Evolutionary conservation across 2,329 filamentous ascomycete genomes (phyloP).

Genomic region (Ophiostoma novo-ulmi): DNA sequence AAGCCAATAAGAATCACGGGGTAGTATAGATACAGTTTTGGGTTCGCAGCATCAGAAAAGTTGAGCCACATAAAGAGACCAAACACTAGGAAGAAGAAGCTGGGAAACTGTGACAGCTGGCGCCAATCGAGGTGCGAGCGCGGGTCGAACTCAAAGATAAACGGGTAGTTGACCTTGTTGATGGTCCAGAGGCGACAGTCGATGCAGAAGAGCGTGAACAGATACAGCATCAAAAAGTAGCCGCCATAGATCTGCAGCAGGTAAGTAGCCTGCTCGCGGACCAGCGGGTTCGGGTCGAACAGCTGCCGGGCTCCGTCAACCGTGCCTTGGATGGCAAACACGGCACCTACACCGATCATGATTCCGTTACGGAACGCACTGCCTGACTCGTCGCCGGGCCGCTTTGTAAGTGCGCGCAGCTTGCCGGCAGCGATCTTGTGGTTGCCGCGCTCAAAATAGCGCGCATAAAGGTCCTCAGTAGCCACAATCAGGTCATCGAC

Average conservation of each 20-base stretch:
- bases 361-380: slow-evolving; percentile 59
- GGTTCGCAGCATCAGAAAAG: slow-evolving; percentile 63
- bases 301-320: slow-evolving; percentile 55
- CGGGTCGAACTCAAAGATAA: slow-evolving; percentile 94
- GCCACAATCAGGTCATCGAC: slow-evolving; percentile 73
- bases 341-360: slow-evolving; percentile 61
- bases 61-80: slow-evolving; percentile 87
- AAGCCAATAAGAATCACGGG: slow-evolving; percentile 73
- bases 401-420: slow-evolving; percentile 66
- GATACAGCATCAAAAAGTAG: slow-evolving; percentile 76
- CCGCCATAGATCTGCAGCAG: slow-evolving; percentile 87
- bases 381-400: slow-evolving; percentile 50
- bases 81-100: slow-evolving; percentile 71
- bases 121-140: slow-evolving; percentile 85
- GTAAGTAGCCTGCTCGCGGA: slow-evolving; percentile 57
- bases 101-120: slow-evolving; percentile 78
- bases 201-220: slow-evolving; percentile 79
- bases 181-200: slow-evolving; percentile 77
- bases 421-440: slow-evolving; percentile 87
- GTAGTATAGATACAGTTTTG: slow-evolving; percentile 75
- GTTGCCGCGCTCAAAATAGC: slow-evolving; percentile 91
- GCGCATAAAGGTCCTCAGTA: slow-evolving; percentile 85
- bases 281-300: slow-evolving; percentile 42
- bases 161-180: slow-evolving; percentile 89
- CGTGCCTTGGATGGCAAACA: slow-evolving; percentile 62